A percentile compares a stretch with the other conserved stretches of the same genome.
These are phyloP conservation scores for Colletotrichum sp. DNA, from an alignment of 2,329 filamentous ascomycete species.

Conservation along the genomic window DNA sequence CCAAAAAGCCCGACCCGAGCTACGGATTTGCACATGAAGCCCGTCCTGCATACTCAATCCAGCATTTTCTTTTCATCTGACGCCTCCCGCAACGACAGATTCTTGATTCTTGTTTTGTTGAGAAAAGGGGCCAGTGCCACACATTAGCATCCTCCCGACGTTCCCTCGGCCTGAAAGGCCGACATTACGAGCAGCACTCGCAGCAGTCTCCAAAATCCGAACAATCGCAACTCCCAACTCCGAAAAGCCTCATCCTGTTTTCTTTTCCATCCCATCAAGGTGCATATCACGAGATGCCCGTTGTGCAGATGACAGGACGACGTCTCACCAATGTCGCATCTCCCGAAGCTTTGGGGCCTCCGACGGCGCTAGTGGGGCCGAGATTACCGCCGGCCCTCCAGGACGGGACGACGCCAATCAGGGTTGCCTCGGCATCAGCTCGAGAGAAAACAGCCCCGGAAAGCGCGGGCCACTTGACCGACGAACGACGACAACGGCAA, in stretches of 20 bases:
- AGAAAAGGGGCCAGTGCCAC: too few relatives aligned
- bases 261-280: neutral
- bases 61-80: too few relatives aligned
- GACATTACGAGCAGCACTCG: neutral
- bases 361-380: neutral
- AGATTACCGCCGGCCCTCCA: neutral
- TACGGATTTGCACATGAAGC: too few relatives aligned
- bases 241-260: neutral
- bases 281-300: neutral
- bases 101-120: too few relatives aligned
- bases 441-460: neutral
- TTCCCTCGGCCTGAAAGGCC: too few relatives aligned
- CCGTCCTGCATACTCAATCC: too few relatives aligned
- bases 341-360: neutral
- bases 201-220: neutral
- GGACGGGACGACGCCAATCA: neutral
- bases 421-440: neutral
- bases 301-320: neutral
- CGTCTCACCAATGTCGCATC: constrained; percentile 7
- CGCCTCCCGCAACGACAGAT: rapidly evolving
- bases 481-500: neutral
- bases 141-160: too few relatives aligned
- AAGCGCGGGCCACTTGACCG: neutral
- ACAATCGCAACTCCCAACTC: neutral
- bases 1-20: too few relatives aligned